Evolutionary conservation across 2,329 filamentous ascomycete species (phyloP), one percentile per base, ranked within the genome.

Genomic region (Fusarium mexicanum): DNA sequence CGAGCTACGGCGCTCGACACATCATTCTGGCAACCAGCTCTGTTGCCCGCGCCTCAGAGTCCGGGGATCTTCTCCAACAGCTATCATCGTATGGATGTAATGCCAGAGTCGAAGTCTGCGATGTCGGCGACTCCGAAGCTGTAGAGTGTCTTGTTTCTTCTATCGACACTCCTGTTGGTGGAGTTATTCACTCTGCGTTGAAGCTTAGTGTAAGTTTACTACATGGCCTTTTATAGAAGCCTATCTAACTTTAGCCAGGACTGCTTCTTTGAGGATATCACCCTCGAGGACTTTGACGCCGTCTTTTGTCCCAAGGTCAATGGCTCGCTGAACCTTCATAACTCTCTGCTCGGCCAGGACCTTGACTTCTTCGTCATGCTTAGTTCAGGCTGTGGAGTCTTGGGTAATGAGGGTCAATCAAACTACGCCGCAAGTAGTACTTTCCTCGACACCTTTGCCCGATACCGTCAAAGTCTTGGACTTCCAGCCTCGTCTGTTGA

Each of bases 281-380:
- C 75, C 10, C 24, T 76, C 6, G 58, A 72, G 17, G 75, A 77
- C 29, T 77, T 77, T 9, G 61, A 74, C 35, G 44, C 64, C 3
- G 75, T 77, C 5, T 77, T 77, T n/a, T 58, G 70, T 3, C 75
- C 75, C 6, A 77, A 77, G 20, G 74, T 77, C 51, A 71, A 77
- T 51, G 75, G 75, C 26, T 67, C 74, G 6, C 24, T 77, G 58
- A 77, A 77, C 24, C 70, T 77, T 9, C 75, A 77, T 16, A 67
- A 51, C 2, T 60, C 18, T 14, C 75, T 77, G 3, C 70, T 76
- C 17, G 48, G 51, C 9, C 75, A 77, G 6, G 51, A 77, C 16
- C 75, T 77, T 2, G 74, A 76, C 41, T 76, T 76, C 58, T 76
- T 76, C 11, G 72, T 76, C 65, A 76, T 76, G 74, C 74, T 76